Base-by-base conservation (phyloP, 2,329 filamentous ascomycete species). In the Dothistroma septosporum region DNA sequence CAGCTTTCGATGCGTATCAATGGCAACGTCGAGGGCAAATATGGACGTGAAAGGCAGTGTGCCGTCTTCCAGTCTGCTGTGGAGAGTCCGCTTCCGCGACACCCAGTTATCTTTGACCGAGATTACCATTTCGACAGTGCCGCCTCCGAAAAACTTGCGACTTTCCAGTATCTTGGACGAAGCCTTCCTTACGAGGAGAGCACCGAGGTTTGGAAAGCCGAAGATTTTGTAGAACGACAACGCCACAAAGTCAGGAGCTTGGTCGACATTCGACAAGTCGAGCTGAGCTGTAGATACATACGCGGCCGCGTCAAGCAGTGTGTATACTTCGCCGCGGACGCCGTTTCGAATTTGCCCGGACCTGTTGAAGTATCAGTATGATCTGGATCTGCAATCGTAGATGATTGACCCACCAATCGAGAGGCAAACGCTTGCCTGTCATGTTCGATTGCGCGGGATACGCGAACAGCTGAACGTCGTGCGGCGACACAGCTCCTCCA, bases 161-260 rank as follows among this genome's bases (percentile, higher is more conserved):
- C 80, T 79, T 48, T 83, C 78, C 44, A 72, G 63, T 57, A 96
- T 87, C 33, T 81, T 73, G 12, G 83, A 84, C 14, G 90, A 84
- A 32, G 84, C 80, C 66, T 90, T 91, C 44, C 89, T 85, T 16
- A 97, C 85, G 32, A 97, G 85, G 60, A 97, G 77, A 1, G 87
- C 91, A 1, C 92, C 93, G 1, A 97, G 79, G 70, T 96, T 90
- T 0, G 93, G 93, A 65, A 96, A 96, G 1, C 93, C 93, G 74
- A 97, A 97, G 16, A 96, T 92, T 74, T 97, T 97, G 79, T 96
- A 96, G 65, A 97, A 87, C 73, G 92, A 96, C 46, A 97, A 71
- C 0, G 91, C 88, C 0, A 85, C 87, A 66, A 97, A 97, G 72
- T 97, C 92, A 0, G 93, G 90, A 0, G 97, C 92, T 0, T 92